Percentiles rank a stretch among this genome's conserved stretches.
These are phyloP conservation scores for Ceratocystis cacaofunesta DNA, from an alignment of 2,329 filamentous ascomycete genomes.

Conservation along the genomic window DNA sequence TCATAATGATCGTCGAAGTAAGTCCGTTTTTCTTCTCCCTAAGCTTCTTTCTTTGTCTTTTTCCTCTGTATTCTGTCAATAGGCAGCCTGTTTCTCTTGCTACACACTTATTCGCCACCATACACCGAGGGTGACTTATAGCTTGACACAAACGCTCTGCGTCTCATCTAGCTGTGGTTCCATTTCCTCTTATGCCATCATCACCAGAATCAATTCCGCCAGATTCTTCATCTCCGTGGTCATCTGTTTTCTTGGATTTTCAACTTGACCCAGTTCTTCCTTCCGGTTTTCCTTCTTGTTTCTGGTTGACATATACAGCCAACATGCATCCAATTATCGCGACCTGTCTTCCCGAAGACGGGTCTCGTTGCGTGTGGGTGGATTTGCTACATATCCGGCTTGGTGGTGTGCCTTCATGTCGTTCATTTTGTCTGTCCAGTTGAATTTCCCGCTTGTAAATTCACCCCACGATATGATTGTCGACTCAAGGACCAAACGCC, in stretches of 20 bases:
- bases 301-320: too few species aligned
- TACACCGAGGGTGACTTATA: background rate
- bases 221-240: background rate
- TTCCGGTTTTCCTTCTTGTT: background rate
- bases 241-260: background rate
- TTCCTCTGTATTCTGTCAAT: background rate
- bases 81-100: background rate
- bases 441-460: too few species aligned
- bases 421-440: too few species aligned
- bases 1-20: constrained; percentile 25
- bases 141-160: background rate
- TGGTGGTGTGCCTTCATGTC: too few species aligned
- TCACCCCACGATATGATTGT: background rate
- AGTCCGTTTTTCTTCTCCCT: constrained; percentile 17
- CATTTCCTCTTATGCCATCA: too few species aligned
- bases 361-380: too few species aligned
- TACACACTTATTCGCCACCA: background rate
- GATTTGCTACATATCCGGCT: too few species aligned
- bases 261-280: background rate
- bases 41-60: constrained; percentile 10
- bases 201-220: background rate
- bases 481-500: background rate
- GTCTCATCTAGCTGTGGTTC: background rate
- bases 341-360: too few species aligned
- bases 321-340: too few species aligned